Percentiles rank a stretch among this genome's conserved stretches.
Evolutionary conservation across 441 rosid species (phyloP).

Genomic region (Metrosideros polymorpha): DNA sequence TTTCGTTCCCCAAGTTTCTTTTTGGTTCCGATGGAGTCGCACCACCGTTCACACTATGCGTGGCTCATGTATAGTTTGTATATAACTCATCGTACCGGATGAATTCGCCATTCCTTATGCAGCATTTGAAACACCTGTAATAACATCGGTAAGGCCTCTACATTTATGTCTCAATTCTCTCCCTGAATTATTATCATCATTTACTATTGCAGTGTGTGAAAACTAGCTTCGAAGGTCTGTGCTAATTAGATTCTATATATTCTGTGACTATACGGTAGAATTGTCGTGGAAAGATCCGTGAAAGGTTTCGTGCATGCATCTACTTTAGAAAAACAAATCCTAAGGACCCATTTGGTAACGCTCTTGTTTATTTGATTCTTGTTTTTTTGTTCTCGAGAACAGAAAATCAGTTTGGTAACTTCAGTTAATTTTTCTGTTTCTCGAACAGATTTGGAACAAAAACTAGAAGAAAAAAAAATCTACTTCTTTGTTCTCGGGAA

Average conservation of each 20-base stretch:
- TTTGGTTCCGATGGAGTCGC: not conserved
- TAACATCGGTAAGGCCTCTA: not conserved
- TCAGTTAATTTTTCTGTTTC: too few relatives aligned
- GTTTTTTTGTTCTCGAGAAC: too few relatives aligned
- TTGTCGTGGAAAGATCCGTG: not conserved
- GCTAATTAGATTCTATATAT: not conserved
- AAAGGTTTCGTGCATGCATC: not conserved
- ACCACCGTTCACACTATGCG: not conserved
- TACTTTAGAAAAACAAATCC: not conserved
- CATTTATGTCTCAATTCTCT: not conserved
- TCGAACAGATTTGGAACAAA: too few relatives aligned
- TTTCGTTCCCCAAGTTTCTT: not conserved
- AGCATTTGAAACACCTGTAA: not conserved
- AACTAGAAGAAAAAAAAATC: too few relatives aligned
- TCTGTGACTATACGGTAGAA: not conserved
- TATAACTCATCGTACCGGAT: not conserved
- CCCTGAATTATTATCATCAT: not conserved
- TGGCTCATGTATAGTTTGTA: not conserved
- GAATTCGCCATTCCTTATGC: not conserved
- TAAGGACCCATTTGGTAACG: too few relatives aligned
- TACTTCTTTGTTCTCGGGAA: too few relatives aligned
- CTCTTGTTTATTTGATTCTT: too few relatives aligned
- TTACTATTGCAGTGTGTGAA: not conserved
- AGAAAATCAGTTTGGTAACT: too few relatives aligned
- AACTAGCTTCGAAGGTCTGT: not conserved